phyloP scores from a whole-genome alignment of 352 stramenopile genomes.

The Globisporangium polare region DNA sequence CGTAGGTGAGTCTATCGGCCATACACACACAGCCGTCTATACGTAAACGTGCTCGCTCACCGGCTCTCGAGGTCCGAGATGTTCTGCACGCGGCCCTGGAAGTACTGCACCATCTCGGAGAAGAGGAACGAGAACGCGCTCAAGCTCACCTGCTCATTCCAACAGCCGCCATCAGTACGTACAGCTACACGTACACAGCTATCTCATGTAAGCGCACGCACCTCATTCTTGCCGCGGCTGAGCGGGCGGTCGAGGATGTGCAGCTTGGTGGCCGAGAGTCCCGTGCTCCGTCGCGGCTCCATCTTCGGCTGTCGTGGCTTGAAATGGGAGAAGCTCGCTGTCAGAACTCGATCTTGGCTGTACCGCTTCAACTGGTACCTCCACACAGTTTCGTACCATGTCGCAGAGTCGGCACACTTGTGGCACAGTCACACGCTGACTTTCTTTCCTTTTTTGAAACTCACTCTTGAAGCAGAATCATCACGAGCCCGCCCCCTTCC shows the following conservation, averaged over 20 bases:
- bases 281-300: slow-evolving; percentile 50
- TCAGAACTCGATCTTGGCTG: not conserved
- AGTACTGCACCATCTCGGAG: slow-evolving; percentile 98
- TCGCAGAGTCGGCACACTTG: not conserved
- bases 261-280: slow-evolving; percentile 51
- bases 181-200: not conserved
- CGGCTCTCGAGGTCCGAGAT: slow-evolving; percentile 95
- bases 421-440: slow-evolving; percentile 5
- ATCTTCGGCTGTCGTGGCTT: slow-evolving; percentile 17
- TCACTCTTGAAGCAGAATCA: not conserved
- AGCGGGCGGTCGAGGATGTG: slow-evolving; percentile 78
- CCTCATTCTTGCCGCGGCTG: slow-evolving; percentile 72
- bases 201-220: slow-evolving; percentile 11
- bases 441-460: slow-evolving; percentile 6
- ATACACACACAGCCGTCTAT: not conserved
- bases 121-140: slow-evolving; percentile 97
- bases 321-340: not conserved
- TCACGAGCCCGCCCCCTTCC: not conserved
- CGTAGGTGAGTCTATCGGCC: not conserved
- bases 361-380: not conserved
- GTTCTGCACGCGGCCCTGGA: slow-evolving; percentile 93
- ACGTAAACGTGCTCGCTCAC: slow-evolving; percentile 20
- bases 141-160: slow-evolving; percentile 72
- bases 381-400: not conserved
- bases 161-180: not conserved